These are phyloP conservation scores for Kwoniella sp. DNA, from an alignment of 768 basidiomycete genomes.

Conservation along the genomic window DNA sequence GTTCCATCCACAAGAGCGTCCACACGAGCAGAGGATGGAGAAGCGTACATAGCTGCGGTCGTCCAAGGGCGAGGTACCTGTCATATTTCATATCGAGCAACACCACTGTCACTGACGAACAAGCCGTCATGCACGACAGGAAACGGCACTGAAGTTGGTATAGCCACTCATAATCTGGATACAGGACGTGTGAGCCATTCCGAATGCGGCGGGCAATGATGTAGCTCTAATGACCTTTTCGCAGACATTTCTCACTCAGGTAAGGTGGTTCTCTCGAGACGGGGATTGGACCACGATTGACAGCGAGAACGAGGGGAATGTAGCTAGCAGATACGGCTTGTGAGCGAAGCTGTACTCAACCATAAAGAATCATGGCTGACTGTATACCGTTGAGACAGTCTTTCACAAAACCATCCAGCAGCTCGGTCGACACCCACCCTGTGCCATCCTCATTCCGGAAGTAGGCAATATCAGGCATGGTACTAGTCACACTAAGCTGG, in stretches of 20 bases:
- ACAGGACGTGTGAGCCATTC: conserved; percentile 19
- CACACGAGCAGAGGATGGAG: conserved; percentile 6
- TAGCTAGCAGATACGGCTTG: conserved; percentile 17
- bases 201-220: background rate
- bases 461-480: background rate
- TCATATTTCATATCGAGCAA: too few relatives aligned
- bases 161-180: conserved; percentile 12
- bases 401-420: conserved; percentile 18
- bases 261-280: conserved; percentile 4
- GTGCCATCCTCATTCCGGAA: conserved; percentile 2
- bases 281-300: background rate
- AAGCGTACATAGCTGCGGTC: conserved; percentile 10
- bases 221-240: background rate
- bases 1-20: conserved; percentile 19
- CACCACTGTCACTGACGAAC: too few relatives aligned
- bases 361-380: background rate
- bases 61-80: conserved; percentile 11
- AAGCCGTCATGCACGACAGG: conserved; percentile 3
- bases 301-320: background rate
- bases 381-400: background rate
- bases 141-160: conserved; percentile 18
- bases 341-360: background rate
- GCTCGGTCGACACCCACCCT: conserved; percentile 9
- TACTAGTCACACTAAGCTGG: too few relatives aligned
- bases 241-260: conserved; percentile 13